Conservation (phyloP, 805 yeast genomes). For the Wickerhamomyces kurtzmanii region DNA sequence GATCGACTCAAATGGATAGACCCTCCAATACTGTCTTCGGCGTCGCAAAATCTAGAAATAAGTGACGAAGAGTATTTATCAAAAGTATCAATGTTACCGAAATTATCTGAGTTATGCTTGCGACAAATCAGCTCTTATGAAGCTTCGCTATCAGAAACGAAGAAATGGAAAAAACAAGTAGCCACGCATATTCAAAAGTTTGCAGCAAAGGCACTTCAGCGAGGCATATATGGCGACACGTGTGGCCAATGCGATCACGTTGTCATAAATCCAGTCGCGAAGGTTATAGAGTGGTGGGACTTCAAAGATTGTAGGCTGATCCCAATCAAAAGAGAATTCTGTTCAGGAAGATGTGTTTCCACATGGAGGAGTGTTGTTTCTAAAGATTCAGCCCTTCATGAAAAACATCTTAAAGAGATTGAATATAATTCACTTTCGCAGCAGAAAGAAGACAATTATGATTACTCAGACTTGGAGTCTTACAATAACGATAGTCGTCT, state of each 20-base stretch:
- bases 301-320: constrained; percentile 35
- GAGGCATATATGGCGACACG: constrained; percentile 38
- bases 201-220: constrained; percentile 42
- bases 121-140: constrained; percentile 39
- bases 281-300: constrained; percentile 62
- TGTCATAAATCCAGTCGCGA: constrained; percentile 49
- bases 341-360: constrained; percentile 38
- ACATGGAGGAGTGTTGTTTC: constrained; percentile 16
- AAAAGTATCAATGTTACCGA: constrained; percentile 25
- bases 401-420: too few species aligned
- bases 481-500: too few species aligned
- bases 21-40: constrained; percentile 1
- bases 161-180: constrained; percentile 39
- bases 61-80: constrained; percentile 11
- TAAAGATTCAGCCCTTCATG: too few species aligned
- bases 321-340: constrained; percentile 47
- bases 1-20: constrained; percentile 16
- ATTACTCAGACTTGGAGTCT: too few species aligned
- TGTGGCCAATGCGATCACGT: constrained; percentile 41
- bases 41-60: constrained; percentile 1
- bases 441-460: too few species aligned
- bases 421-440: too few species aligned
- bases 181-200: constrained; percentile 34
- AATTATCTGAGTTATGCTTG: constrained; percentile 36
- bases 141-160: constrained; percentile 44